A percentile compares a stretch with the other conserved stretches of the same genome.
phyloP scores from a whole-genome alignment of 1,284 basidiomycete genomes.

The Entoloma clypeatum region DNA sequence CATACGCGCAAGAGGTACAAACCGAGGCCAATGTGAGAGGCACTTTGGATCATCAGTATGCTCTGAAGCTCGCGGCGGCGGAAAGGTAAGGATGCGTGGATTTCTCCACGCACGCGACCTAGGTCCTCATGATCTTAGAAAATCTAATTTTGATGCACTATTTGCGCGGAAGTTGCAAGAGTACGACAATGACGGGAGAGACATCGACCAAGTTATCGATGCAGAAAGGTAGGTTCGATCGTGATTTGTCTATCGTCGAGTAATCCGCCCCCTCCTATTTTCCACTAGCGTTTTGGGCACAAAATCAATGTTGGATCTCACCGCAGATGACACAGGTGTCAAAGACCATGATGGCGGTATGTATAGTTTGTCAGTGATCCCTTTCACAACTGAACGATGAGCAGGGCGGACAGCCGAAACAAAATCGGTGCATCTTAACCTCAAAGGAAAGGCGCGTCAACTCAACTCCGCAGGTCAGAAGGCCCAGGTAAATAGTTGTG shows the following conservation, averaged over 20 bases:
- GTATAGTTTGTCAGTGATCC: too few species aligned
- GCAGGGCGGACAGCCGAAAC: neutral
- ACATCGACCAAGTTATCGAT: slow-evolving; percentile 26
- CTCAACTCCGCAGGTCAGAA: neutral
- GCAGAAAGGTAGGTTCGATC: slow-evolving; percentile 27
- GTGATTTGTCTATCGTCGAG: neutral
- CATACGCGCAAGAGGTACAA: slow-evolving; percentile 33
- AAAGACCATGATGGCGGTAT: neutral
- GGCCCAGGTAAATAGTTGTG: slow-evolving; percentile 1
- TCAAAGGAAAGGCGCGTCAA: slow-evolving; percentile 33
- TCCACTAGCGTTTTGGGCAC: slow-evolving; percentile 6
- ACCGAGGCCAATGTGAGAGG: slow-evolving; percentile 23
- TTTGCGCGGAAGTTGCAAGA: slow-evolving; percentile 36
- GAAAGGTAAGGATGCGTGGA: slow-evolving; percentile 25
- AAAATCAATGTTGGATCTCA: too few species aligned
- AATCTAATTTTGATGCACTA: slow-evolving; percentile 34
- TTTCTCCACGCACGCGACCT: neutral
- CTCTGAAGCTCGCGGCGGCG: slow-evolving; percentile 35
- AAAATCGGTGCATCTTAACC: slow-evolving; percentile 17
- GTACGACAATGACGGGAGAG: slow-evolving; percentile 26
- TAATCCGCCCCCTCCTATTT: too few species aligned
- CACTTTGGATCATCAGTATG: slow-evolving; percentile 29
- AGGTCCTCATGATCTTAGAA: slow-evolving; percentile 17
- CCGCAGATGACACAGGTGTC: neutral
- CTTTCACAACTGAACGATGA: neutral